Conservation (phyloP, 169 alveolate genomes). For the Babesia caballi region DNA sequence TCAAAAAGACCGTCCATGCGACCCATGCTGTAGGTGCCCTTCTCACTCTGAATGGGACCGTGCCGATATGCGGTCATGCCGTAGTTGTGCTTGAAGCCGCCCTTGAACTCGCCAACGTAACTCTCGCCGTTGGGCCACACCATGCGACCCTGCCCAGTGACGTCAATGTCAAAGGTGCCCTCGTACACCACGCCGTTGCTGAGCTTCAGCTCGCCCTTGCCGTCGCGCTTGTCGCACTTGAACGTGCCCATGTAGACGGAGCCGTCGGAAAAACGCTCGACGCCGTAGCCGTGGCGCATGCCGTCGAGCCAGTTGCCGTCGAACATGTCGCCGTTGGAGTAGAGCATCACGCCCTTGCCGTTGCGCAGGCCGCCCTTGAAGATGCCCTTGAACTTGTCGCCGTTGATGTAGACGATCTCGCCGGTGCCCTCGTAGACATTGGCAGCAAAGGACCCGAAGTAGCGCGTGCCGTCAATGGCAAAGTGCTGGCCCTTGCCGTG, state of each 20-base stretch:
- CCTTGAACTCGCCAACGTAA: constrained; percentile 37
- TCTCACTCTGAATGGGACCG: constrained; percentile 46
- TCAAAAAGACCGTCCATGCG: constrained; percentile 44
- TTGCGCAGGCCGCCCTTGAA: constrained; percentile 90
- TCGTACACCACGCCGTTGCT: constrained; percentile 54
- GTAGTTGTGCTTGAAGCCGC: constrained; percentile 52
- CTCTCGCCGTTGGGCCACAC: constrained; percentile 59
- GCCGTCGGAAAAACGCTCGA: constrained; percentile 75
- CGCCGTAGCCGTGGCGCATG: constrained; percentile 76
- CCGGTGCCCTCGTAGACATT: constrained; percentile 83
- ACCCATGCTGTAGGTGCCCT: constrained; percentile 51
- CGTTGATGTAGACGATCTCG: constrained; percentile 86
- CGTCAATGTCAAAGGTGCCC: constrained; percentile 48
- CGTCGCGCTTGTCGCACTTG: constrained; percentile 46
- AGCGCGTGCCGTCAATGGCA: constrained; percentile 39
- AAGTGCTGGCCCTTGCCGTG: constrained; percentile 51
- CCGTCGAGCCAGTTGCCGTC: constrained; percentile 76
- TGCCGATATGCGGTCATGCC: constrained; percentile 46
- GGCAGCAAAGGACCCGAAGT: constrained; percentile 34
- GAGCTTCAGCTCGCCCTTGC: constrained; percentile 53
- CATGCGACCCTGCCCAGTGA: constrained; percentile 60
- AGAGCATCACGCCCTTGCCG: constrained; percentile 88
- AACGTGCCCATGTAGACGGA: constrained; percentile 70
- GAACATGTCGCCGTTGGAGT: constrained; percentile 58
- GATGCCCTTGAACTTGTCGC: constrained; percentile 91